Conservation (phyloP, 2,329 filamentous ascomycete species). For the Fusarium irregulare region DNA sequence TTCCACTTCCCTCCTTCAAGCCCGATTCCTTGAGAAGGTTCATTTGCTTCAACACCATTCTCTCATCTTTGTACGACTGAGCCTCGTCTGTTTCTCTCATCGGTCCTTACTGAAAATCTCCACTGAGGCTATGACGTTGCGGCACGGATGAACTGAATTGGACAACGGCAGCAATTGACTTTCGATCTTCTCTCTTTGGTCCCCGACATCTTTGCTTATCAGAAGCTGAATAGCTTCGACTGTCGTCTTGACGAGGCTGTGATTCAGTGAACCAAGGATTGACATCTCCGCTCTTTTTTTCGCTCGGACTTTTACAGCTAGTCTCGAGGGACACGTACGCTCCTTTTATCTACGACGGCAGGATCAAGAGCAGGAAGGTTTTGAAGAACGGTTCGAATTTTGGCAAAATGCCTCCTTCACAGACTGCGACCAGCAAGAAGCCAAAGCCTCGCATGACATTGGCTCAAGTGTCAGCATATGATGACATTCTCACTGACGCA, state of each 20-base stretch:
- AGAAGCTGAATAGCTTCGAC: neutral
- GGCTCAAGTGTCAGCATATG: slow-evolving; percentile 89
- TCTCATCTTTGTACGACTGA: slow-evolving; percentile 21
- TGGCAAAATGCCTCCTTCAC: slow-evolving; percentile 53
- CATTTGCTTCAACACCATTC: slow-evolving; percentile 8
- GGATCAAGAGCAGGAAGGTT: neutral
- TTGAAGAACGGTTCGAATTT: neutral
- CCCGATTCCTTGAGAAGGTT: slow-evolving; percentile 30
- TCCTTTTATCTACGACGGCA: slow-evolving; percentile 29
- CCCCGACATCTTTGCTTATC: slow-evolving; percentile 1
- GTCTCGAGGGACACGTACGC: slow-evolving; percentile 36
- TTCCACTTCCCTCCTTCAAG: slow-evolving; percentile 46
- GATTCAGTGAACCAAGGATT: slow-evolving; percentile 10
- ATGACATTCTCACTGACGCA: slow-evolving; percentile 94
- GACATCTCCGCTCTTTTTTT: slow-evolving; percentile 30
- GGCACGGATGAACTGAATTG: slow-evolving; percentile 39
- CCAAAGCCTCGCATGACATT: slow-evolving; percentile 84
- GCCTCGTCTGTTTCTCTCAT: slow-evolving; percentile 26
- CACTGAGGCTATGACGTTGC: slow-evolving; percentile 45
- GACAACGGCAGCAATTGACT: slow-evolving; percentile 13
- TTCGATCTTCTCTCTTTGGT: slow-evolving; percentile 20
- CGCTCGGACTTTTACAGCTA: slow-evolving; percentile 27
- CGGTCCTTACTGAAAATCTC: slow-evolving; percentile 26
- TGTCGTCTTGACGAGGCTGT: neutral
- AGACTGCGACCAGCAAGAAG: slow-evolving; percentile 62